Base-by-base conservation (phyloP, 2,329 filamentous ascomycete genomes). In the Knoxdaviesia proteae region DNA sequence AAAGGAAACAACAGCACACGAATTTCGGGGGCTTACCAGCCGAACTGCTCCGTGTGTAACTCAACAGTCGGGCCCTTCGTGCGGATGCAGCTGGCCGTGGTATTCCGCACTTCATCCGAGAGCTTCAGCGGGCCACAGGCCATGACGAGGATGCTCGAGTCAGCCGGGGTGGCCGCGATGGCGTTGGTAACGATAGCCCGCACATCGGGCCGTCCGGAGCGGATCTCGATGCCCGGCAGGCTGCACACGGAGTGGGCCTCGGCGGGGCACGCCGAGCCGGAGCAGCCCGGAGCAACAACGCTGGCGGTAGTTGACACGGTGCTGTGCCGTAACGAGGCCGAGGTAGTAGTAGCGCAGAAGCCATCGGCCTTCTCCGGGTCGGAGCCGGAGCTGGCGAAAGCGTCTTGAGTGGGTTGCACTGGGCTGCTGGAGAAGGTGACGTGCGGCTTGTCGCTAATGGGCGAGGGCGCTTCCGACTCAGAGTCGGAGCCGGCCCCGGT, bases 41-140 rank as follows among this genome's bases (percentile, higher is more conserved):
- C 62, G 51, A 67, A 67, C 38, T 62, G 54, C 52, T 69, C 66
- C 42, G 61, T 63, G 52, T 69, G 64, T 9, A 69, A 52, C 47
- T 66, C 64, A 4, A 69, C 52, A 31, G 59, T 58, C 2, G 64
- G 62, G 1, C 64, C 64, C 6, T 57, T 54, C 0, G 52, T 42
- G 29, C 51, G 55, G 39, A 69, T 65, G 43, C 53, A 57, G 8
- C 49, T 49, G 1, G 62, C 61, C 0, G 60, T 54, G 2, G 60
- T 58, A 42, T 63, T 58, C 31, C 65, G 60, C 34, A 67, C 58
- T 30, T 55, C 48, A 29, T 53, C 51, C 57, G 65, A 64, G 41
- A 69, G 50, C 5, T 52, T 51, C 4, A 54, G 54, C 1, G 67
- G 65, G 1, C 66, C 67, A 53, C 67, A 70, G 7, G 60, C 62